Evolutionary conservation across 2,329 filamentous ascomycete genomes (phyloP).

Genomic region (Lachnellula willkommii): DNA sequence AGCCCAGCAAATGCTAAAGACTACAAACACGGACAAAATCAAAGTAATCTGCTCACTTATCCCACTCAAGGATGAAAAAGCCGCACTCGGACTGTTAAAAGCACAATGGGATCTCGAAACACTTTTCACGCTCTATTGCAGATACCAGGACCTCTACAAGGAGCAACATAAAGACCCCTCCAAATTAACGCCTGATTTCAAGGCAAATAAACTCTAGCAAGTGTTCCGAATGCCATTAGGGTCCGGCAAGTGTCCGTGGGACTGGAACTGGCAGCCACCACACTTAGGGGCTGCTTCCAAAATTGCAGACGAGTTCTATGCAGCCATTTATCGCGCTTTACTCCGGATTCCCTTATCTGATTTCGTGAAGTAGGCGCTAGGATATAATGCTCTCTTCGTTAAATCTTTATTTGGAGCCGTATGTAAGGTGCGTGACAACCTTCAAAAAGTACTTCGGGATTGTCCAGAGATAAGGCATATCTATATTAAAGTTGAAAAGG

Average conservation of each 20-base stretch:
- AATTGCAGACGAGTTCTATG: conserved; percentile 16
- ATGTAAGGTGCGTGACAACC: conserved; percentile 10
- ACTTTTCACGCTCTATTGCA: conserved; percentile 5
- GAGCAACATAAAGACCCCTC: conserved; percentile 8
- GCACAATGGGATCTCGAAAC: conserved; percentile 5
- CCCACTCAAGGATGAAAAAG: conserved; percentile 2
- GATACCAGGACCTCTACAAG: neutral
- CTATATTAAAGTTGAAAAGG: conserved; percentile 15
- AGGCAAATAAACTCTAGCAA: conserved; percentile 15
- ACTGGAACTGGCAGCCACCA: conserved; percentile 15
- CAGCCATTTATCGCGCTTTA: conserved; percentile 12
- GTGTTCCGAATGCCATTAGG: conserved; percentile 9
- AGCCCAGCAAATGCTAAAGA: conserved; percentile 5
- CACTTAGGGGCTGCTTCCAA: conserved; percentile 8
- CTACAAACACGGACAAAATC: conserved; percentile 4
- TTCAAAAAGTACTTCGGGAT: conserved; percentile 10
- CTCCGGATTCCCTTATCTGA: conserved; percentile 14
- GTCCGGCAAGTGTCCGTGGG: conserved; percentile 2
- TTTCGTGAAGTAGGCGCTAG: conserved; percentile 18
- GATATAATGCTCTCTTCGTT: conserved; percentile 12
- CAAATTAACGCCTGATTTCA: conserved; percentile 7
- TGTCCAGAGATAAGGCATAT: conserved; percentile 4
- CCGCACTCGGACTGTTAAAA: neutral
- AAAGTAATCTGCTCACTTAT: conserved; percentile 8
- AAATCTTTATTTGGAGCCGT: conserved; percentile 7